Percentiles rank a stretch among this genome's conserved stretches.
These are phyloP conservation scores for Cladophialophora chaetospira DNA, from an alignment of 2,329 filamentous ascomycete genomes.

Conservation along the genomic window DNA sequence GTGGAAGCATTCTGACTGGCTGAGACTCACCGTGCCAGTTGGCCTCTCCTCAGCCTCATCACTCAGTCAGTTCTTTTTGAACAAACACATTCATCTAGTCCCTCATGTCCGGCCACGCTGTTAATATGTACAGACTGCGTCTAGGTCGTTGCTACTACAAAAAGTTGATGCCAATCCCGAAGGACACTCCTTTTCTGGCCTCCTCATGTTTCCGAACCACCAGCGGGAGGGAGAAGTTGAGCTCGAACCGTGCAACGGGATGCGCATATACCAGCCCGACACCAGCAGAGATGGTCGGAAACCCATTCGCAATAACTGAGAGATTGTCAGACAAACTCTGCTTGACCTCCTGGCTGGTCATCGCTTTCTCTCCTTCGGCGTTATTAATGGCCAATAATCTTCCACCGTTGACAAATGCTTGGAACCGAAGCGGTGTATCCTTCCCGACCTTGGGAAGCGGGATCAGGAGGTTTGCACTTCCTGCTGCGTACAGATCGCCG, in stretches of 20 bases:
- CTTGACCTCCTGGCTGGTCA: slow-evolving; percentile 50
- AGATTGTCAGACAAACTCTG: slow-evolving; percentile 60
- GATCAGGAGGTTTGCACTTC: slow-evolving; percentile 79
- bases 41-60: slow-evolving; percentile 11
- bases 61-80: too few species aligned
- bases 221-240: slow-evolving; percentile 91
- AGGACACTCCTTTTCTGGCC: slow-evolving; percentile 84
- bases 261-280: slow-evolving; percentile 93
- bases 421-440: slow-evolving; percentile 81
- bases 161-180: slow-evolving; percentile 97
- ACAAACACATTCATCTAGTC: too few species aligned
- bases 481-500: slow-evolving; percentile 88
- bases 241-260: slow-evolving; percentile 86
- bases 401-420: slow-evolving; percentile 89
- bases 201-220: slow-evolving; percentile 81
- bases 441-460: slow-evolving; percentile 80
- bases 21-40: slow-evolving; percentile 9
- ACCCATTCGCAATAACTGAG: slow-evolving; percentile 68
- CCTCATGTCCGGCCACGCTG: slow-evolving; percentile 36
- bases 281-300: slow-evolving; percentile 84
- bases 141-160: slow-evolving; percentile 57
- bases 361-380: slow-evolving; percentile 49
- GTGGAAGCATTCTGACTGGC: slow-evolving; percentile 11
- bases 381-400: slow-evolving; percentile 75
- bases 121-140: slow-evolving; percentile 29